A percentile compares a stretch with the other conserved stretches of the same genome.
phyloP scores from a whole-genome alignment of 2,329 filamentous ascomycete genomes.

The Fusarium buharicum region DNA sequence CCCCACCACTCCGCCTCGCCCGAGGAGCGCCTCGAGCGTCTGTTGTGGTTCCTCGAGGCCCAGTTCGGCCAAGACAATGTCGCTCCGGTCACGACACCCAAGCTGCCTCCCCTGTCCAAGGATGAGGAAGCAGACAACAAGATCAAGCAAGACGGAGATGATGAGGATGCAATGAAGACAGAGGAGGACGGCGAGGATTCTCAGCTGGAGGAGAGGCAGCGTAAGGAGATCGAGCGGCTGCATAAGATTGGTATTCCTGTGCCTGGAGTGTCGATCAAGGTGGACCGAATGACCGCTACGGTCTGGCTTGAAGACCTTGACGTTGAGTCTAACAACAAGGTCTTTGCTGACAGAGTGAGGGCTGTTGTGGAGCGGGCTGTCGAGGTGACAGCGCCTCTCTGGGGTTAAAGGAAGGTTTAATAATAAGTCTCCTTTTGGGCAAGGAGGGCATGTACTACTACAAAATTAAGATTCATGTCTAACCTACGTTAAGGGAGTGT shows the following conservation, averaged over 20 bases:
- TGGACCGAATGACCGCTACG: constrained; percentile 87
- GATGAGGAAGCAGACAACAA: constrained; percentile 48
- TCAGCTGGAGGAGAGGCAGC: constrained; percentile 65
- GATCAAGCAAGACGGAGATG: constrained; percentile 50
- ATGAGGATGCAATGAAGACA: constrained; percentile 51
- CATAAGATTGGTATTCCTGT: constrained; percentile 89
- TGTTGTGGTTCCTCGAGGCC: constrained; percentile 96
- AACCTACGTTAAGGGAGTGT: not conserved
- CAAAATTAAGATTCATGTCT: not conserved
- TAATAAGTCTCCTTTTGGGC: not conserved
- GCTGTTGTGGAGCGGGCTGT: constrained; percentile 91
- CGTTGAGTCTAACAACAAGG: constrained; percentile 83
- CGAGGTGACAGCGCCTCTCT: constrained; percentile 84
- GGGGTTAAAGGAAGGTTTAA: constrained; percentile 55
- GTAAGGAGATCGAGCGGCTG: constrained; percentile 79
- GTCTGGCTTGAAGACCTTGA: constrained; percentile 94
- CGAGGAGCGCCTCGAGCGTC: constrained; percentile 80
- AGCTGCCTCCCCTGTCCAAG: constrained; percentile 58
- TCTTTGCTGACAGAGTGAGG: constrained; percentile 84
- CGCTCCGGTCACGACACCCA: constrained; percentile 75
- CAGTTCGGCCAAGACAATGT: constrained; percentile 91
- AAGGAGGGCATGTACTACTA: not conserved
- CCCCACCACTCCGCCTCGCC: constrained; percentile 78
- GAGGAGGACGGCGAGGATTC: constrained; percentile 53
- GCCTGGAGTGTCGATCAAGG: constrained; percentile 84